Evolutionary conservation across 2,329 filamentous ascomycete species (phyloP).

Genomic region (Trichoderma citrinoviride): DNA sequence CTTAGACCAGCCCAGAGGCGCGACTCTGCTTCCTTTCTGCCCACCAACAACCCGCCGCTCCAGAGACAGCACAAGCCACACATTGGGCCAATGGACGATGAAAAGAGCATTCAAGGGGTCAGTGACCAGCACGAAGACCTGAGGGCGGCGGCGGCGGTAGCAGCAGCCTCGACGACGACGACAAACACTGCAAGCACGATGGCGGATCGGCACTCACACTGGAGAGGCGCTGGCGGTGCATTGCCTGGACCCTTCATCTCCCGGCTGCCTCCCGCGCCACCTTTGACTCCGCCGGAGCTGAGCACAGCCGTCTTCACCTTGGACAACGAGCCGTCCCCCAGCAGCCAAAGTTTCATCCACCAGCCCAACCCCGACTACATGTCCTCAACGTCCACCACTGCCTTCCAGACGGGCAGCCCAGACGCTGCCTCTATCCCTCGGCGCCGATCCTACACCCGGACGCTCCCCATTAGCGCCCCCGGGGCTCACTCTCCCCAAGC

Average conservation of each 20-base stretch:
- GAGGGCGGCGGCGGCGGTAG: conserved; percentile 8
- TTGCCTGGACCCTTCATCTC: conserved; percentile 35
- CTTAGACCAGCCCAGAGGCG: conserved; percentile 31
- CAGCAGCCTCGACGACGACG: conserved; percentile 22
- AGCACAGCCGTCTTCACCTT: conserved; percentile 44
- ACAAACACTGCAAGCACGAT: not conserved
- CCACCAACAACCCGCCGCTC: conserved; percentile 26
- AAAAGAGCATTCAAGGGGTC: conserved; percentile 27
- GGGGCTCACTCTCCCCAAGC: conserved; percentile 26
- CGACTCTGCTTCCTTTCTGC: conserved; percentile 20
- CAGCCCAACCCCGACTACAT: conserved; percentile 52
- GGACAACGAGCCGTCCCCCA: conserved; percentile 38
- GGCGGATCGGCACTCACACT: conserved; percentile 28
- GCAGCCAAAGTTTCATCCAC: conserved; percentile 42
- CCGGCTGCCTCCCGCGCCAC: conserved; percentile 46
- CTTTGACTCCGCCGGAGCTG: conserved; percentile 49
- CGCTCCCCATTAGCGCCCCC: conserved; percentile 38
- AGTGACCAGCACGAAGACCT: not conserved
- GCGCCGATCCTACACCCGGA: conserved; percentile 45
- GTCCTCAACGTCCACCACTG: conserved; percentile 35
- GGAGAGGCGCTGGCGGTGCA: conserved; percentile 29
- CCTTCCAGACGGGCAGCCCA: conserved; percentile 30
- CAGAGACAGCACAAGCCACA: conserved; percentile 25
- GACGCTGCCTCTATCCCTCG: conserved; percentile 36
- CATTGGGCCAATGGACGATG: conserved; percentile 30